These are phyloP conservation scores for Fragaria ananassa DNA, from an alignment of 306 rosid species.

Conservation along the genomic window DNA sequence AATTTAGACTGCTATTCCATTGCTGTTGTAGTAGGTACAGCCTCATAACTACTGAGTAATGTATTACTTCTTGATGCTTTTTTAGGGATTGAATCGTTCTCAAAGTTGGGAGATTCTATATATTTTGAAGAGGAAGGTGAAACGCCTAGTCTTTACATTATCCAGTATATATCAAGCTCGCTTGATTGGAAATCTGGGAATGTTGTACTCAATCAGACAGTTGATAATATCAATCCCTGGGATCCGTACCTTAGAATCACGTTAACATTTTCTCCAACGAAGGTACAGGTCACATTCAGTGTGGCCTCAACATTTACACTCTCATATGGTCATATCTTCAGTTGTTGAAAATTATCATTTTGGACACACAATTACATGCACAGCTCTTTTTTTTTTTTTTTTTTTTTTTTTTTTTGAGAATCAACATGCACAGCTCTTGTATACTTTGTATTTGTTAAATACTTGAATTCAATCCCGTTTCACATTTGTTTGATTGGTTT, in stretches of 20 bases:
- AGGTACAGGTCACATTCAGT: slow-evolving; percentile 25
- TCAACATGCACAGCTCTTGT: neutral
- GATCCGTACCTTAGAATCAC: slow-evolving; percentile 62
- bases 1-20: neutral
- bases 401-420: too few species aligned
- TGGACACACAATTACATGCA: neutral
- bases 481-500: neutral
- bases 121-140: slow-evolving; percentile 73
- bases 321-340: neutral
- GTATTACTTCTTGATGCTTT: slow-evolving; percentile 13
- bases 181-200: slow-evolving; percentile 72
- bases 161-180: slow-evolving; percentile 76
- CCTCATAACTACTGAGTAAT: neutral
- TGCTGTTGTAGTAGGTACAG: neutral
- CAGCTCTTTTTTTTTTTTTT: neutral
- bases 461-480: neutral
- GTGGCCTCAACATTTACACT: neutral
- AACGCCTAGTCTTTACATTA: slow-evolving; percentile 56
- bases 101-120: slow-evolving; percentile 88
- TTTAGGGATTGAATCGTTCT: slow-evolving; percentile 76
- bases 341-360: neutral
- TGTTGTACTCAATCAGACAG: slow-evolving; percentile 45
- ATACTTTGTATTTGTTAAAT: neutral
- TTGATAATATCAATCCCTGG: slow-evolving; percentile 48
- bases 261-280: slow-evolving; percentile 40